phyloP scores from a whole-genome alignment of 2,329 filamentous ascomycete genomes.

The Lachnellula cervina region DNA sequence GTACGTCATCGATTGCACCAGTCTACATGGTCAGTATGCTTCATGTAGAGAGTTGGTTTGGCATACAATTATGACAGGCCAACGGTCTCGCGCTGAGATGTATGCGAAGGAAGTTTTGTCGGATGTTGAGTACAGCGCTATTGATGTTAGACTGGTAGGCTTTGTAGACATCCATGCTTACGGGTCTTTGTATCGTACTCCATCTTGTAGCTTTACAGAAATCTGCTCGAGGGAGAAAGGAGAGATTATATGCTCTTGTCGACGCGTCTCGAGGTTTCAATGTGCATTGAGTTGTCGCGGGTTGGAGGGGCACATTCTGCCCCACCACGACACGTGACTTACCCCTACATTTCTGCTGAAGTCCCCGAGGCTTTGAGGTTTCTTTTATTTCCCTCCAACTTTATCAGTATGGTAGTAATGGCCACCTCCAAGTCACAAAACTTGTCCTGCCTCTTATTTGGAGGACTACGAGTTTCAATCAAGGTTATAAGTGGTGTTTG shows the following conservation, averaged over 20 bases:
- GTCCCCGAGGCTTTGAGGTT: background rate
- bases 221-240: background rate
- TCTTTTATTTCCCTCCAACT: background rate
- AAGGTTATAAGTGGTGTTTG: no score
- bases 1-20: constrained; percentile 89
- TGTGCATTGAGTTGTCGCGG: background rate
- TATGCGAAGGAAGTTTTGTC: constrained; percentile 85
- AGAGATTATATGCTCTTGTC: background rate
- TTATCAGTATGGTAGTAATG: no score
- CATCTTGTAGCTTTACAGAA: constrained; percentile 42
- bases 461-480: no score
- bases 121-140: constrained; percentile 72
- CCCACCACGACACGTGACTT: background rate
- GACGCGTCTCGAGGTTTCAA: constrained; percentile 1
- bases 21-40: constrained; percentile 52
- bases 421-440: no score
- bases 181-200: constrained; percentile 70
- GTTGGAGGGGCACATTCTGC: background rate
- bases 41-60: background rate
- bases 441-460: no score
- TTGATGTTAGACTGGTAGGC: constrained; percentile 3
- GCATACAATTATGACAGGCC: constrained; percentile 83
- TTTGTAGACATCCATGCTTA: constrained; percentile 38
- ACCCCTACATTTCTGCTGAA: background rate
- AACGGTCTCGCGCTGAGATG: constrained; percentile 77